phyloP scores from a whole-genome alignment of 1,284 basidiomycete species.

The Quambalaria eucalypti region DNA sequence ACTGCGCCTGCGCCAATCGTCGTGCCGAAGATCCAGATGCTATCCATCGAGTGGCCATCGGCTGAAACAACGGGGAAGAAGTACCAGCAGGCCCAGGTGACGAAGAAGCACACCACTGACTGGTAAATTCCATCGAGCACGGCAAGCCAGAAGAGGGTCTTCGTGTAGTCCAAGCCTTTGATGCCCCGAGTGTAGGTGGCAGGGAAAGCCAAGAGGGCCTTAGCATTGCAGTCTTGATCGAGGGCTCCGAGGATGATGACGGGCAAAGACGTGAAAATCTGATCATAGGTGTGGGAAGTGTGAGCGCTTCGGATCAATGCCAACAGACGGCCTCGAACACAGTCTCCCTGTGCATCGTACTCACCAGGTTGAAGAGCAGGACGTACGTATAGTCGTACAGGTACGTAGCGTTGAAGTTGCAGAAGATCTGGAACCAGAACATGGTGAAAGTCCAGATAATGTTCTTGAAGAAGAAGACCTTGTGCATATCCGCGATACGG shows the following conservation, averaged over 20 bases:
- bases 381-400: conserved; percentile 73
- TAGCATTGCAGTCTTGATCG: conserved; percentile 88
- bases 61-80: conserved; percentile 42
- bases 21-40: conserved; percentile 78
- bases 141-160: conserved; percentile 83
- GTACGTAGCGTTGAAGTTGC: conserved; percentile 85
- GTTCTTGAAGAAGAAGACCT: conserved; percentile 78
- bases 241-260: conserved; percentile 89
- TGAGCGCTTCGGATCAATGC: too few species aligned
- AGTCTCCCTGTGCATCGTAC: too few species aligned
- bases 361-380: conserved; percentile 59
- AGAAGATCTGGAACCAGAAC: conserved; percentile 90
- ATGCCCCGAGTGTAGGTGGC: conserved; percentile 90
- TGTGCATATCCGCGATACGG: conserved; percentile 68
- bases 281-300: too few species aligned
- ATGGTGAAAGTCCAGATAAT: conserved; percentile 62
- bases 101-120: conserved; percentile 78
- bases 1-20: conserved; percentile 80
- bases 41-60: conserved; percentile 47
- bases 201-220: conserved; percentile 80
- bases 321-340: too few species aligned
- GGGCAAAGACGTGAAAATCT: conserved; percentile 86
- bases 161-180: conserved; percentile 82
- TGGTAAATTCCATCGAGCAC: conserved; percentile 92
- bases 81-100: conserved; percentile 73